Base-by-base conservation (phyloP, 2,329 filamentous ascomycete species). In the Amesomyces nigricolor region DNA sequence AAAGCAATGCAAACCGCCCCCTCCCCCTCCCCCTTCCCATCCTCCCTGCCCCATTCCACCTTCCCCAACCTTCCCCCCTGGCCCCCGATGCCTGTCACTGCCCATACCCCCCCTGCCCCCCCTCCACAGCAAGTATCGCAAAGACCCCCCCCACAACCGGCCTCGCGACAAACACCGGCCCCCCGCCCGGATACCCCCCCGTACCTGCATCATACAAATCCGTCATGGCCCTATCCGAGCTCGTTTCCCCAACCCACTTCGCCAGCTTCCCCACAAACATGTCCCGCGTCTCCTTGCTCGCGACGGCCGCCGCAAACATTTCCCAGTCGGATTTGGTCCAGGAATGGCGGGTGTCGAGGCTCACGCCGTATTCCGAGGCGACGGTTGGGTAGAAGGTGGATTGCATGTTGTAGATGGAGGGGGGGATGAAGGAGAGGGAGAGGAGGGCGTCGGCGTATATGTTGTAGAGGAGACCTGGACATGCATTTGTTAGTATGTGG, bases 301-400 rank as follows among this genome's bases (percentile, higher is more conserved):
- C 80, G 10, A 91, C 85, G 9, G 89, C 86, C n/a, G 90, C 90
- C 5, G 83, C 82, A 73, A 91, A 91, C 68, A 94, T 83, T 67
- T 91, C 84, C 90, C 90, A 95, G 73, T 95, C 90, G 0, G 82
- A 83, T 73, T 95, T 95, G 59, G 89, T 88, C 73, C 90, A 92
- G 1, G 85, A 74, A 71, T 94, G 88, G 47, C 90, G 83, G 45
- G 82, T 86, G 73, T 95, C 90, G 9, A 95, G 82, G 0, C 89
- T 86, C 0, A 95, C 78, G n/a, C 89, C 90, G 70, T 89, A 94
- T 65, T 83, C 81, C 59, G 87, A 82, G 50, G 85, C 81, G 3
- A 88, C 82, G 9, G 80, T 80, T 43, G 78, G 76, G 74, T 95
- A 95, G 79, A 89, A 95, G 54, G 78, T 71, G 30, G 82, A 88